These are phyloP conservation scores for Podospora didyma DNA, from an alignment of 495 filamentous ascomycete genomes.

Conservation along the genomic window DNA sequence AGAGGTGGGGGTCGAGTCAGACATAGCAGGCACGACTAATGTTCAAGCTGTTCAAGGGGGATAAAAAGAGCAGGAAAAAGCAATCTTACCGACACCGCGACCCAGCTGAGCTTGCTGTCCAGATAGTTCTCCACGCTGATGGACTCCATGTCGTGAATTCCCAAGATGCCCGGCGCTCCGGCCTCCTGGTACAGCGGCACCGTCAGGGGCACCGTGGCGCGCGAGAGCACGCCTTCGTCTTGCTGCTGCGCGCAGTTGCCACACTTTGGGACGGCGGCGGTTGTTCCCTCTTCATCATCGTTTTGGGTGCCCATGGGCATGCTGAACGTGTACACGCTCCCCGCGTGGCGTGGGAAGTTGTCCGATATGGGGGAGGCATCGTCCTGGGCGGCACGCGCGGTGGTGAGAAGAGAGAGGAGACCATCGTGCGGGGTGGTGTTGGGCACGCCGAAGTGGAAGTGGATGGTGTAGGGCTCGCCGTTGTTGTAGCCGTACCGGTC, in stretches of 20 bases:
- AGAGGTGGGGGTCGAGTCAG: too few relatives aligned
- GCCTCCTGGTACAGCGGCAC: not conserved
- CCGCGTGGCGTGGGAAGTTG: not conserved
- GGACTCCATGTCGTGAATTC: not conserved
- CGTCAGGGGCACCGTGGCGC: not conserved
- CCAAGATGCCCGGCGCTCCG: not conserved
- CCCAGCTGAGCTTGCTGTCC: not conserved
- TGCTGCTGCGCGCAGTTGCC: slow-evolving; percentile 1
- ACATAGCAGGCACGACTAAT: not conserved
- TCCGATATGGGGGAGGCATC: too few relatives aligned
- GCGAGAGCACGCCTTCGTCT: not conserved
- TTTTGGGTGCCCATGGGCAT: not conserved
- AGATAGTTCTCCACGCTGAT: not conserved
- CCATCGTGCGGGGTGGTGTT: not conserved
- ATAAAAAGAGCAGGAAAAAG: not conserved
- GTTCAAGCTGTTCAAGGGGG: too few relatives aligned
- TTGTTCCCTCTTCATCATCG: too few relatives aligned
- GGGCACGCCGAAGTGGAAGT: slow-evolving; percentile 7
- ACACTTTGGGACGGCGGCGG: not conserved
- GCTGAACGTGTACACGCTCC: not conserved
- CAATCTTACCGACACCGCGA: not conserved
- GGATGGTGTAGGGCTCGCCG: slow-evolving; percentile 9
- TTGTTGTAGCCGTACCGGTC: slow-evolving; percentile 1
- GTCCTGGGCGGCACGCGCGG: not conserved
- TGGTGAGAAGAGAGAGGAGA: not conserved